Evolutionary conservation across 1,139 yeast species (phyloP).

Genomic region (Yamadazyma mexicana): DNA sequence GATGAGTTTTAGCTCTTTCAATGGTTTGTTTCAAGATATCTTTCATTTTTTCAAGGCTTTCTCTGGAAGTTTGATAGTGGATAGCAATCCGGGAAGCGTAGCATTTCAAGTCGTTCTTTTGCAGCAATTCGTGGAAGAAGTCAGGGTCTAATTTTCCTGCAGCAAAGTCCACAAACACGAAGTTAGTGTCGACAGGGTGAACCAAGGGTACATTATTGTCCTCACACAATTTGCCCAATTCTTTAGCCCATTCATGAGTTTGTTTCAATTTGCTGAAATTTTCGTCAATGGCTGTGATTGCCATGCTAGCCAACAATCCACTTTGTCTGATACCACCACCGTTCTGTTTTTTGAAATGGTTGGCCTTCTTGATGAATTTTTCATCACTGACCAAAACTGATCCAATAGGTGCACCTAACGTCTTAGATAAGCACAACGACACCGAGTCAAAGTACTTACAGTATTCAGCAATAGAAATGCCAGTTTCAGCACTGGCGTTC

Average conservation of each 20-base stretch:
- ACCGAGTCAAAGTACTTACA: conserved; percentile 44
- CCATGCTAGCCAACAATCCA: conserved; percentile 44
- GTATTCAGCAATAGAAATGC: conserved; percentile 38
- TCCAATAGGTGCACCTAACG: conserved; percentile 50
- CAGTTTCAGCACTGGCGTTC: conserved; percentile 46
- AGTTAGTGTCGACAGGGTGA: conserved; percentile 83
- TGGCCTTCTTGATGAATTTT: conserved; percentile 39
- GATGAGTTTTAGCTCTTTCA: conserved; percentile 39
- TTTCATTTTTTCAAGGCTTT: conserved; percentile 67
- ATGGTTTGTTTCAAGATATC: conserved; percentile 58
- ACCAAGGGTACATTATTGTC: conserved; percentile 51
- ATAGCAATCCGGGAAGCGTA: conserved; percentile 80
- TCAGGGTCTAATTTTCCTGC: conserved; percentile 60
- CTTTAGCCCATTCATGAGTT: conserved; percentile 71
- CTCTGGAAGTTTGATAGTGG: conserved; percentile 75
- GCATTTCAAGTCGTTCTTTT: conserved; percentile 60
- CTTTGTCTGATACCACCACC: conserved; percentile 53
- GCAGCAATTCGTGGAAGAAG: conserved; percentile 54
- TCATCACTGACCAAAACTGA: conserved; percentile 38
- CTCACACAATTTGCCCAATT: conserved; percentile 61
- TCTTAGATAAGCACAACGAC: conserved; percentile 45
- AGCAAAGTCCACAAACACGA: conserved; percentile 73
- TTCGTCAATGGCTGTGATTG: conserved; percentile 72
- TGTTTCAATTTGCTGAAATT: conserved; percentile 60
- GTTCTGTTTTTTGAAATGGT: conserved; percentile 47